Evolutionary conservation across 345 rosid species (phyloP).

Genomic region (Salix exigua): DNA sequence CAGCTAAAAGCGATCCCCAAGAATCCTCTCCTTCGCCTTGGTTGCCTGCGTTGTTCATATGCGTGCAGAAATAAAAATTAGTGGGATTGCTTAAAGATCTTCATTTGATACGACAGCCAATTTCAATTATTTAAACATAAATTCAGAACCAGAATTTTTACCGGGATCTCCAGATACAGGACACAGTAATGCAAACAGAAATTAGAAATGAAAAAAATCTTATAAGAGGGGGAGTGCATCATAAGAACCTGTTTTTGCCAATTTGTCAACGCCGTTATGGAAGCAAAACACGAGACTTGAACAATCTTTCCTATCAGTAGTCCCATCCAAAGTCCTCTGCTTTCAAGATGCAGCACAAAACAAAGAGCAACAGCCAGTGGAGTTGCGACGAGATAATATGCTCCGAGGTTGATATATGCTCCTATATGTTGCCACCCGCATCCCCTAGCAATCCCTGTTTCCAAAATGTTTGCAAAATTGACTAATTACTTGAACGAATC

Average conservation of each 20-base stretch:
- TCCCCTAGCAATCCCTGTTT: slow-evolving; percentile 22
- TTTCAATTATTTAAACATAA: too few relatives aligned
- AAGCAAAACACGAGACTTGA: background rate
- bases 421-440: slow-evolving; percentile 25
- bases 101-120: background rate
- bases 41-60: slow-evolving; percentile 13
- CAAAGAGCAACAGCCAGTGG: slow-evolving; percentile 9
- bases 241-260: slow-evolving; percentile 20
- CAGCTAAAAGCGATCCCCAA: background rate
- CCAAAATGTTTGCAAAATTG: background rate
- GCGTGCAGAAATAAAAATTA: background rate
- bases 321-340: slow-evolving; percentile 21
- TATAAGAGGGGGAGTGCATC: background rate
- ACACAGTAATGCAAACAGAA: background rate
- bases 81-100: background rate
- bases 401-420: slow-evolving; percentile 10
- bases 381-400: slow-evolving; percentile 13
- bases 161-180: background rate
- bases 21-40: slow-evolving; percentile 17
- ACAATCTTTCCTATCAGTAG: slow-evolving; percentile 2
- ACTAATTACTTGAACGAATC: too few relatives aligned
- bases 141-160: background rate
- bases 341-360: slow-evolving; percentile 8
- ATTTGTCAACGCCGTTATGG: slow-evolving; percentile 5
- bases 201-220: background rate